Conservation (phyloP, 2,329 filamentous ascomycete species). For the Anthostomella pinea region DNA sequence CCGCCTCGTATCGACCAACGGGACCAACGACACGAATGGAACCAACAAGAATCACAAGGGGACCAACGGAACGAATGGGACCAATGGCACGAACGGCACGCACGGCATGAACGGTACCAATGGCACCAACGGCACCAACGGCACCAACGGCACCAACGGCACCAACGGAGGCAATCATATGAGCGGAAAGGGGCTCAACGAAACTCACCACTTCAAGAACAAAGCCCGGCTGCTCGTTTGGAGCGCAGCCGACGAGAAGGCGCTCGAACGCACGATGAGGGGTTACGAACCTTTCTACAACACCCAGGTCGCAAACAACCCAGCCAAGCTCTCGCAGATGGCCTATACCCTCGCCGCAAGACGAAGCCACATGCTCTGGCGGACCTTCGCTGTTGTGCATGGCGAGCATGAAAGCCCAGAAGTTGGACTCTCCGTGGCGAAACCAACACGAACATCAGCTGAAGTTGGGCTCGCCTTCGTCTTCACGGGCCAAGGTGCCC, state of each 20-base stretch:
- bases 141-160: neutral
- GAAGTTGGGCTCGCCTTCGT: constrained; percentile 26
- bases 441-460: constrained; percentile 18
- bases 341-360: constrained; percentile 28
- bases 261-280: constrained; percentile 22
- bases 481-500: constrained; percentile 27
- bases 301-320: constrained; percentile 4
- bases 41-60: constrained; percentile 1
- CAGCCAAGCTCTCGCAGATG: constrained; percentile 19
- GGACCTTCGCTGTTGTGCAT: constrained; percentile 23
- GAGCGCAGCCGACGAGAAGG: constrained; percentile 30
- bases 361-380: constrained; percentile 28
- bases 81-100: neutral
- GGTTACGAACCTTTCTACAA: constrained; percentile 25
- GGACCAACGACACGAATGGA: constrained; percentile 21
- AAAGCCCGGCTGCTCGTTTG: constrained; percentile 28
- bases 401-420: constrained; percentile 2
- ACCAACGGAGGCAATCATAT: too few relatives aligned
- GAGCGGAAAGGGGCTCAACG: too few relatives aligned
- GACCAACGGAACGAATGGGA: neutral
- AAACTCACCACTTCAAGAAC: too few relatives aligned
- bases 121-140: neutral
- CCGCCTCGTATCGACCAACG: too few relatives aligned
- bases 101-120: neutral
- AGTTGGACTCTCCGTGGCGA: constrained; percentile 5